Conservation (phyloP, 1,284 basidiomycete species). For the Boletus hoseneyae region DNA sequence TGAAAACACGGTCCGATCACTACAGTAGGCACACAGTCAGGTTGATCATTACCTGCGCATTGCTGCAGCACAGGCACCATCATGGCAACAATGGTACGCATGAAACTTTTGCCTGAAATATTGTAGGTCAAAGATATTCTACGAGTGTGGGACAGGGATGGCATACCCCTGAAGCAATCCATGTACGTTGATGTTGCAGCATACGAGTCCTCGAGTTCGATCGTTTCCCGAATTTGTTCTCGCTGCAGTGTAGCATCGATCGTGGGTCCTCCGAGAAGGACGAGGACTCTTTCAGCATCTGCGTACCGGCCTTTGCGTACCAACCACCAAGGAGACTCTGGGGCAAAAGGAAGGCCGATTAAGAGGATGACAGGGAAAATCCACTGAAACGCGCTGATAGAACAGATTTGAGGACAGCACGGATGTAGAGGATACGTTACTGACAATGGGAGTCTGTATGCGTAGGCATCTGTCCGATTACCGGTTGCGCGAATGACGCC, state of each 20-base stretch:
- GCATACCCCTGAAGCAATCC: constrained; percentile 29
- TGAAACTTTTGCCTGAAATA: constrained; percentile 23
- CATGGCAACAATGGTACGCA: constrained; percentile 29
- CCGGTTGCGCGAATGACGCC: no score
- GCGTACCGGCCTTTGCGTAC: constrained; percentile 26
- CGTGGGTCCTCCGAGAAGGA: constrained; percentile 31
- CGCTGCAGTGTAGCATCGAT: constrained; percentile 19
- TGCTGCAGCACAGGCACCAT: constrained; percentile 35
- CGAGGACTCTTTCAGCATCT: constrained; percentile 33
- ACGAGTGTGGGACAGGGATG: neutral
- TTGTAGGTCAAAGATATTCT: neutral
- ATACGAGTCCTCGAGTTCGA: constrained; percentile 31
- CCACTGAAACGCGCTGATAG: no score
- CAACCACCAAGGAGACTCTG: constrained; percentile 61
- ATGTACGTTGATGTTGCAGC: constrained; percentile 20
- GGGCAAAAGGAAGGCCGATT: constrained; percentile 15
- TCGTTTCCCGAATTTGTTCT: constrained; percentile 24
- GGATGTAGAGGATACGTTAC: no score
- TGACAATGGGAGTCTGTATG: no score
- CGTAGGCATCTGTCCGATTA: no score
- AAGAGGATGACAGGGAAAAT: no score
- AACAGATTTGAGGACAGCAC: no score
- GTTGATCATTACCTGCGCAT: constrained; percentile 16
- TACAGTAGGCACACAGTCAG: neutral
- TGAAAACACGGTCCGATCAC: constrained; percentile 3